Evolutionary conservation across 768 basidiomycete species (phyloP).

Genomic region (Sporobolomyces roseus): DNA sequence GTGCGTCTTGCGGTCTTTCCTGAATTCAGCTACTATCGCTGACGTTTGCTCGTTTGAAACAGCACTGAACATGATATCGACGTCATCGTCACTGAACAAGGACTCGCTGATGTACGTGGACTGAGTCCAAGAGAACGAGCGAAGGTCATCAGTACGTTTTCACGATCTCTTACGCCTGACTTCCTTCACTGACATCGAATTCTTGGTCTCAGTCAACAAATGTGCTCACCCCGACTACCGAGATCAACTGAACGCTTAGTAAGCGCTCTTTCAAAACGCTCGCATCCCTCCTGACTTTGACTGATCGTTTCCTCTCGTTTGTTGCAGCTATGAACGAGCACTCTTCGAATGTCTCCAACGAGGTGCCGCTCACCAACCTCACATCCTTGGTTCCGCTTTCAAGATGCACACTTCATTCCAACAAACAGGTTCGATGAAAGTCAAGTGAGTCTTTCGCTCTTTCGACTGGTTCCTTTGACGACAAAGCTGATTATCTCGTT

Average conservation of each 20-base stretch:
- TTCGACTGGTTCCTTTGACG: neutral
- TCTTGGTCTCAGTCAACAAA: conserved; percentile 36
- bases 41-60: too few relatives aligned
- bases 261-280: neutral
- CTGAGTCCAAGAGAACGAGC: conserved; percentile 45
- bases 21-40: too few relatives aligned
- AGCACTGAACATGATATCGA: conserved; percentile 40
- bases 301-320: neutral
- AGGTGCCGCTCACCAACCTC: conserved; percentile 44
- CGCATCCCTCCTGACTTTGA: too few relatives aligned
- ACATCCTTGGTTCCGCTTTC: conserved; percentile 45
- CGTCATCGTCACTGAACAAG: conserved; percentile 46
- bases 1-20: neutral
- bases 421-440: conserved; percentile 46
- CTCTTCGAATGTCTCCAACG: conserved; percentile 45
- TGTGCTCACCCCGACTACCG: conserved; percentile 46
- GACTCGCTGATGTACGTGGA: conserved; percentile 46
- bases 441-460: conserved; percentile 23
- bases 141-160: conserved; percentile 42
- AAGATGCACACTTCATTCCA: conserved; percentile 43
- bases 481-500: neutral
- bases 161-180: neutral
- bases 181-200: neutral
- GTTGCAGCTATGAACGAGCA: conserved; percentile 41
- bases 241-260: conserved; percentile 43